Evolutionary conservation across 1,284 basidiomycete genomes (phyloP).

Genomic region (Ustilago shanxiensis): DNA sequence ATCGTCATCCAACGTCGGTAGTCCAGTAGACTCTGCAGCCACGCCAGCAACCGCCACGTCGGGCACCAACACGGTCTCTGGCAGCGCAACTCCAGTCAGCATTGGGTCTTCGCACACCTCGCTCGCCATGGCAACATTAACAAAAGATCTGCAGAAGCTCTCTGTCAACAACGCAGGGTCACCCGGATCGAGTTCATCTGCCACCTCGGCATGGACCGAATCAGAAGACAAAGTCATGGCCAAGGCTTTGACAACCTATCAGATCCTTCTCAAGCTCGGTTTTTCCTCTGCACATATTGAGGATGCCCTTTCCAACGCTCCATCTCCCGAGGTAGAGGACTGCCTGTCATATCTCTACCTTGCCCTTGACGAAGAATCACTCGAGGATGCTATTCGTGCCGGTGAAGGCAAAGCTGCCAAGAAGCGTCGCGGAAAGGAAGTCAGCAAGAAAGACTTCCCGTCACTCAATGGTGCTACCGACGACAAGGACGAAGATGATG

Average conservation of each 20-base stretch:
- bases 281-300: constrained; percentile 80
- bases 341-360: constrained; percentile 75
- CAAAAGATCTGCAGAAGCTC: constrained; percentile 46
- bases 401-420: constrained; percentile 68
- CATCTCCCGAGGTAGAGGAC: constrained; percentile 83
- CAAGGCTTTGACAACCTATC: constrained; percentile 83
- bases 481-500: constrained; percentile 30
- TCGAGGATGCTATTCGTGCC: constrained; percentile 75
- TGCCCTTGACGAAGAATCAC: constrained; percentile 74
- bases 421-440: constrained; percentile 46
- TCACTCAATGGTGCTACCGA: constrained; percentile 27
- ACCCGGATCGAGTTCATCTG: constrained; percentile 16
- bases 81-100: constrained; percentile 43
- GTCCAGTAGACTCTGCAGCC: constrained; percentile 10
- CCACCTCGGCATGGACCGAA: constrained; percentile 33
- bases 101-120: constrained; percentile 38
- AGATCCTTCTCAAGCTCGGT: constrained; percentile 85
- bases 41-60: constrained; percentile 32
- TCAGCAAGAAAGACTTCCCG: constrained; percentile 24
- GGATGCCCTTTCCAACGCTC: constrained; percentile 77
- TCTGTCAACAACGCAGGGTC: constrained; percentile 17
- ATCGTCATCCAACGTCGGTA: constrained; percentile 1
- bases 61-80: constrained; percentile 27
- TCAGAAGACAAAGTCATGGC: constrained; percentile 75
- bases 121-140: constrained; percentile 45